Base-by-base conservation (phyloP, 2,329 filamentous ascomycete genomes). In the Calonectria pseudoturangicola region DNA sequence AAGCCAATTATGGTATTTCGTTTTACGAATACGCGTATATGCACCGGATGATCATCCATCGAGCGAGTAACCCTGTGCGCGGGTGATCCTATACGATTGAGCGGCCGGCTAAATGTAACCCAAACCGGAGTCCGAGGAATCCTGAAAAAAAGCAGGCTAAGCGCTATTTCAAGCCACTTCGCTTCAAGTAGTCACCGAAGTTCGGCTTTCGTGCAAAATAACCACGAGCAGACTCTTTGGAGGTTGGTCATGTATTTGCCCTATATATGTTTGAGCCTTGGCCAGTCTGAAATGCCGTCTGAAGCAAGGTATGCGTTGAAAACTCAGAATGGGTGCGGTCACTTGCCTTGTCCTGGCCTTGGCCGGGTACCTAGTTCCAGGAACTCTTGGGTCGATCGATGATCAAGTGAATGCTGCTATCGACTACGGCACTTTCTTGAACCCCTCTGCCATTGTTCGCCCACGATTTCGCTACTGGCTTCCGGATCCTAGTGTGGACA, bases 401-500 rank as follows among this genome's bases (percentile, higher is more conserved):
- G 62, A 64, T n/a, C 62, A 64, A 50, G 62, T 50, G 28, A 64
- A 64, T 21, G 43, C 62, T 18, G 13, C 30, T n/a, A 64, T 64
- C 30, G 51, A 41, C 6, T 28, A 18, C 21, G 66, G 56, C 8
- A 71, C 68, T 45, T 71, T 71, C 25, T 21, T 27, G 39, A 48
- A 41, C 13, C 63, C 63, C 2, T 45, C 30, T 12, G 27, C 63
- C 8, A 25, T 27, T 27, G 64, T 56, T 10, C 70, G 70, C 33
- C 58, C 70, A 27, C 56, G 60, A 2, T 69, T 70, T 21, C 58
- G 71, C n/a, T 73, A 70, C 27, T 73, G 71, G 71, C 50, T 73
- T 5, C 71, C 71, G 3, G 71, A 73, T 10, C 28, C 66, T 15
- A 70, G 66, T n/a, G 62, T 73, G 1, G 60, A 66, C 16, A 15